phyloP scores from a whole-genome alignment of 345 rosid genomes.

The Hypericum androsaemum region DNA sequence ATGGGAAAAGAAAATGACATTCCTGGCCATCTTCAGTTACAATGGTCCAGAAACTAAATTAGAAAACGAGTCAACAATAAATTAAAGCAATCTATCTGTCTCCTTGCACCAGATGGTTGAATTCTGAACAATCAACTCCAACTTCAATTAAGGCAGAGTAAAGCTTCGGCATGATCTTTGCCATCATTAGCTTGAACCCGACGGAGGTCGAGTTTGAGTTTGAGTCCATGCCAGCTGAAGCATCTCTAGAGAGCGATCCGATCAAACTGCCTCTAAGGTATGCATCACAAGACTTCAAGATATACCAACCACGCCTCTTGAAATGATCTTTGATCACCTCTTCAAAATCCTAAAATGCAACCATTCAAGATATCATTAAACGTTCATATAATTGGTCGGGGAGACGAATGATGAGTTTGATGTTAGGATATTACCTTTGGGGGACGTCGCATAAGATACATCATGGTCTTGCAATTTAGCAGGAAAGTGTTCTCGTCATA shows the following conservation, averaged over 20 bases:
- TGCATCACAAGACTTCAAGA: constrained; percentile 86
- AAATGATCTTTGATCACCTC: no score
- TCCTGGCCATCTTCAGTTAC: no score
- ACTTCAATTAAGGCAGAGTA: constrained; percentile 44
- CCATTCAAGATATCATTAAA: no score
- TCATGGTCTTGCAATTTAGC: constrained; percentile 90
- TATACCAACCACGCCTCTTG: constrained; percentile 72
- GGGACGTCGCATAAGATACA: constrained; percentile 77
- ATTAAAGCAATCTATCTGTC: background rate
- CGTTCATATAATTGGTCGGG: no score
- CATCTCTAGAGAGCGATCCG: constrained; percentile 58
- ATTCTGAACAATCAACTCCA: constrained; percentile 42
- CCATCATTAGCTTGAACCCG: constrained; percentile 91
- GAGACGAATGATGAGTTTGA: no score
- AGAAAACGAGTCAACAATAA: no score
- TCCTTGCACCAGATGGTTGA: background rate
- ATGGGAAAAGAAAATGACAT: no score
- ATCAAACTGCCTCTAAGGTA: constrained; percentile 93
- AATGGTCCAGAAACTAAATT: no score
- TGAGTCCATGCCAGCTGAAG: constrained; percentile 32
- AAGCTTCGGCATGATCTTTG: constrained; percentile 77
- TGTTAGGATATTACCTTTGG: no score
- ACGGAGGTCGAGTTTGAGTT: constrained; percentile 60
- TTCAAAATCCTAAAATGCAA: no score
- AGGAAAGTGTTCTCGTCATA: constrained; percentile 90